These are phyloP conservation scores for Melastoma malabathricum DNA, from an alignment of 345 rosid species.

Conservation along the genomic window DNA sequence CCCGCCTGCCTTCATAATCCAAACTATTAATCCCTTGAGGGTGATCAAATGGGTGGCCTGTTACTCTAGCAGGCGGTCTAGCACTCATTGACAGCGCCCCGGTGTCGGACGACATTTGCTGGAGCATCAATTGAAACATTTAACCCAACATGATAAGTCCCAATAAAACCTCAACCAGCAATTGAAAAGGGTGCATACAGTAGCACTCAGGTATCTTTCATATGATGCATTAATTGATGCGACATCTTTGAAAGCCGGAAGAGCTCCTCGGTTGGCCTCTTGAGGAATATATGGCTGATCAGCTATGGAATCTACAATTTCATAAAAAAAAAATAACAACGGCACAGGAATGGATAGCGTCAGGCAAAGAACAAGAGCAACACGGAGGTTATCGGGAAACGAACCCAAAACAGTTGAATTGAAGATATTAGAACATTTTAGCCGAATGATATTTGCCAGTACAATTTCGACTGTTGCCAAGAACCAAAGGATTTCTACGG, in stretches of 20 bases:
- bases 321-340: background rate
- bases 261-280: conserved; percentile 37
- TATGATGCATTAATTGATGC: conserved; percentile 48
- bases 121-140: conserved; percentile 7
- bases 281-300: conserved; percentile 27
- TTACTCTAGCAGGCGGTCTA: conserved; percentile 17
- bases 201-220: conserved; percentile 41
- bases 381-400: background rate
- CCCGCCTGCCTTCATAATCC: conserved; percentile 32
- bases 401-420: background rate
- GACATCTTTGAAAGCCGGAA: conserved; percentile 31
- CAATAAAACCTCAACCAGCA: background rate
- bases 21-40: conserved; percentile 25
- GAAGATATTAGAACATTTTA: background rate
- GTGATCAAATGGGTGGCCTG: conserved; percentile 29
- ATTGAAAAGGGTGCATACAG: conserved; percentile 14
- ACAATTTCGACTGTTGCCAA: no score
- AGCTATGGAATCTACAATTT: conserved; percentile 23
- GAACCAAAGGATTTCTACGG: no score
- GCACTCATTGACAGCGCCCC: conserved; percentile 35
- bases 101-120: conserved; percentile 37
- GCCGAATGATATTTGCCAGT: no score
- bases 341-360: background rate
- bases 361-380: no score
- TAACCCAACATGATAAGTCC: no score